A percentile compares a stretch with the other conserved stretches of the same genome.
These are phyloP conservation scores for Chaetomiaceae sp. DNA, from an alignment of 2,329 filamentous ascomycete genomes.

Conservation along the genomic window DNA sequence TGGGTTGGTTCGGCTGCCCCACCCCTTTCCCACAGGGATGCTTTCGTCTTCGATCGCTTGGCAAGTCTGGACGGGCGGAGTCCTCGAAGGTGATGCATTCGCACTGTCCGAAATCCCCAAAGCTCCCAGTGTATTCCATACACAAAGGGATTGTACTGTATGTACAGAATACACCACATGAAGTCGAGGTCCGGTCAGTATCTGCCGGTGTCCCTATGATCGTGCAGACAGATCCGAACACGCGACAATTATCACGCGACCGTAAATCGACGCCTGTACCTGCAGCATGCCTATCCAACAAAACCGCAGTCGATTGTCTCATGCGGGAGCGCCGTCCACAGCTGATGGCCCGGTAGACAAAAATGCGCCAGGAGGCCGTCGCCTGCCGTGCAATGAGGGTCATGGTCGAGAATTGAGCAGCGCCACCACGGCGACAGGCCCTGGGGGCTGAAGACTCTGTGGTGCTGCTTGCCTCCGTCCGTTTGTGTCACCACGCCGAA, in stretches of 20 bases:
- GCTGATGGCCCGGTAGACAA: background rate
- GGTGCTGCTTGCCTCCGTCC: background rate
- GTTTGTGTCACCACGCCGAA: background rate
- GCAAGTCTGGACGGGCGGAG: background rate
- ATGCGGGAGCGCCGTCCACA: background rate
- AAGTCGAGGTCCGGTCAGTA: background rate
- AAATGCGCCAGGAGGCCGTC: constrained; percentile 1
- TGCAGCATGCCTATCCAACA: background rate
- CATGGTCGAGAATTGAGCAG: background rate
- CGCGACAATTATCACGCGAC: constrained; percentile 1
- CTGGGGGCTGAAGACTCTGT: background rate
- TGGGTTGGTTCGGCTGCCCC: background rate
- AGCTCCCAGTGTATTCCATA: background rate
- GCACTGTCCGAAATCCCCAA: constrained; percentile 9
- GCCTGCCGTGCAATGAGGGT: background rate
- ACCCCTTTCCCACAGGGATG: constrained; percentile 5
- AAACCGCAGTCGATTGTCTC: background rate
- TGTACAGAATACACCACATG: no score
- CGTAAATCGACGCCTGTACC: background rate
- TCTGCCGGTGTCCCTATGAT: background rate
- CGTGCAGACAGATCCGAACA: background rate
- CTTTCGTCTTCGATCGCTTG: constrained; percentile 1
- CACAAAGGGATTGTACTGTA: background rate
- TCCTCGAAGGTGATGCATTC: background rate
- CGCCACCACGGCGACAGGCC: background rate